Evolutionary conservation across 2,329 filamentous ascomycete genomes (phyloP).

Genomic region (Aspergillus japonicus): DNA sequence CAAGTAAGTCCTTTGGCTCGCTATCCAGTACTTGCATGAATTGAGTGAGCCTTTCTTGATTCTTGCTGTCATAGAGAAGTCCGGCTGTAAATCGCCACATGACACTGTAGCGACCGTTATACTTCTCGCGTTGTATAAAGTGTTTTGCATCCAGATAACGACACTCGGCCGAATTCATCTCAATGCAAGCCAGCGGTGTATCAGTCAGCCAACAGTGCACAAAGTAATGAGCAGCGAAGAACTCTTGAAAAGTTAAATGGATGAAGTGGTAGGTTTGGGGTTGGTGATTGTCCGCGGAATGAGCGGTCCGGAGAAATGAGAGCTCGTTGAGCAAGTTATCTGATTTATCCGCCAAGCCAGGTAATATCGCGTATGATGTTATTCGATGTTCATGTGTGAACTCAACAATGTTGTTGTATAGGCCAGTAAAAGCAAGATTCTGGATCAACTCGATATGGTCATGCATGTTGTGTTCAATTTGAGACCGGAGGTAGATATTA

Average conservation of each 20-base stretch:
- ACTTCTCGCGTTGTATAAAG: slow-evolving; percentile 41
- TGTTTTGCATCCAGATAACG: background rate
- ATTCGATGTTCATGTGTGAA: slow-evolving; percentile 27
- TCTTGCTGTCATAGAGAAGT: slow-evolving; percentile 24
- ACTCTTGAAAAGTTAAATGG: slow-evolving; percentile 47
- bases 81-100: slow-evolving; percentile 46
- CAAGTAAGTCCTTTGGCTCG: slow-evolving; percentile 38
- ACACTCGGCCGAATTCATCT: background rate
- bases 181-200: too few species aligned
- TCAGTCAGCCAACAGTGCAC: slow-evolving; percentile 29
- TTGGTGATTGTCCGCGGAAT: slow-evolving; percentile 11
- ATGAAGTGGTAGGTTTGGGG: slow-evolving; percentile 39
- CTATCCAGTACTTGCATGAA: slow-evolving; percentile 35
- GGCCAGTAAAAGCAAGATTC: slow-evolving; percentile 37
- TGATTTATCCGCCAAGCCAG: background rate
- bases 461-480: slow-evolving; percentile 12
- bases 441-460: slow-evolving; percentile 29
- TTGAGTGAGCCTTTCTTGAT: slow-evolving; percentile 7
- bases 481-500: background rate
- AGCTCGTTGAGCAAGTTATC: slow-evolving; percentile 21
- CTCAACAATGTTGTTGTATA: slow-evolving; percentile 36
- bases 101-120: slow-evolving; percentile 40
- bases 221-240: slow-evolving; percentile 44
- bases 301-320: slow-evolving; percentile 41
- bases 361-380: slow-evolving; percentile 8